Base-by-base conservation (phyloP, 75 land plant genomes). In the Selaginella tamariscina region DNA sequence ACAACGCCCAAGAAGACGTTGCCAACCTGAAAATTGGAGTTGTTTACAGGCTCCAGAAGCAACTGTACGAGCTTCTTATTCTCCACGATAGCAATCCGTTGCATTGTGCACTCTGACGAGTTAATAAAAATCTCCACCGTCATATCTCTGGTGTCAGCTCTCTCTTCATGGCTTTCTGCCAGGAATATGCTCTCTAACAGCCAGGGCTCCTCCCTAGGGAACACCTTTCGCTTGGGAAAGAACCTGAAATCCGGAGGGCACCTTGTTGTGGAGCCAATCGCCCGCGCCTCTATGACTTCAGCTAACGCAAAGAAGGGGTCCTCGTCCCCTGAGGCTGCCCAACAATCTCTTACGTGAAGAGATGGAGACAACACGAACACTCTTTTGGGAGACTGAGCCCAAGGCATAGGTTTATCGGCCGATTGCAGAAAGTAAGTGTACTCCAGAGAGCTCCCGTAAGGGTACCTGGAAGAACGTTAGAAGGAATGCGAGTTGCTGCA, bases 51-150 rank as follows among this genome's bases (percentile, higher is more conserved):
- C 30, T 94, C 91, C 8, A 94, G 68, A 27, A 91, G 69, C 66
- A 94, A 69, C 75, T 90, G 94, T 39, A 94, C 99, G 57, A 91
- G 82, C 55, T 85, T 83, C 24, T 71, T 82, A 77, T 94, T 81
- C 79, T 94, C 99, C 27, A 94, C 30, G 13, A 94, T 84, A 56
- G 99, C 99, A 69, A 87, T 90, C 70, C 99, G 81, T 74, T 94
- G 97, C 88, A 87, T 85, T 30, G 88, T 87, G 65, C 99, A 94
- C 72, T 87, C 76, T 30, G 99, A 87, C 62, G 99, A 87, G 57
- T 90, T 90, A 1, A 94, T 84, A 31, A 89, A 70, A 39, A 94
- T 90, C 31, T 80, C 80, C 30, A 74, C 76, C 44, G 68, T 63
- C 32, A 73, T 33, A 24, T 67, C 72, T 2, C 69, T 27, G 33